Percentiles rank a stretch among this genome's conserved stretches.
phyloP scores from a whole-genome alignment of 2,329 filamentous ascomycete species.

The Hypoxylon sp. region DNA sequence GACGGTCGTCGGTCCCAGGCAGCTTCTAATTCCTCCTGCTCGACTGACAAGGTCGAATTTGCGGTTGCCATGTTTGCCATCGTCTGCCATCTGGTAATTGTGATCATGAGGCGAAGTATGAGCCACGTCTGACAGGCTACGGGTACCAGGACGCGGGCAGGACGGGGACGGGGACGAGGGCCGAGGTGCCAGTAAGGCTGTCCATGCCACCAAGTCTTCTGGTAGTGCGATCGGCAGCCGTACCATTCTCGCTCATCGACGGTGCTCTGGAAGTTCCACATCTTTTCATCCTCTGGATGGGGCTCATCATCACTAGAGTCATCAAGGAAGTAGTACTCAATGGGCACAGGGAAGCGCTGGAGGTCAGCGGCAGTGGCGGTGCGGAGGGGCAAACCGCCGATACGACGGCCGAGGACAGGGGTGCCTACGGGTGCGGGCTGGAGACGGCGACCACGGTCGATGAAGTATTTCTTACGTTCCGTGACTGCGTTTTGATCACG shows the following conservation, averaged over 20 bases:
- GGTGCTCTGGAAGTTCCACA: not conserved
- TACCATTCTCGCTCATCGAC: not conserved
- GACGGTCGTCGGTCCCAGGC: no score
- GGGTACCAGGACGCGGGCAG: not conserved
- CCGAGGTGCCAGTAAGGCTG: not conserved
- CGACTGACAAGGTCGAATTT: no score
- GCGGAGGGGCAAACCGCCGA: constrained; percentile 2
- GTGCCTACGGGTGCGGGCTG: not conserved
- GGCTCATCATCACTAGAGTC: constrained; percentile 9
- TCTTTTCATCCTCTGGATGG: not conserved
- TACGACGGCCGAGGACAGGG: constrained; percentile 2
- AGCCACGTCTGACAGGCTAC: not conserved
- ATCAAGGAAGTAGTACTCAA: not conserved
- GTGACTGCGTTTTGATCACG: not conserved
- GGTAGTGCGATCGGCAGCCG: not conserved
- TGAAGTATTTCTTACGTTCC: not conserved
- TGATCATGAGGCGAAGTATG: not conserved
- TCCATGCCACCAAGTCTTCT: not conserved
- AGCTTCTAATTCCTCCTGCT: no score
- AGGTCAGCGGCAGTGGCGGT: not conserved
- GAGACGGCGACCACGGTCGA: not conserved
- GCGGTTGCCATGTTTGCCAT: not conserved
- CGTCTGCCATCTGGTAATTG: not conserved
- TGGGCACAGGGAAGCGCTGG: not conserved
- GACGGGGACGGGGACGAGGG: not conserved